Conservation (phyloP, 1,284 basidiomycete species). For the Ganoderma lingzhi region DNA sequence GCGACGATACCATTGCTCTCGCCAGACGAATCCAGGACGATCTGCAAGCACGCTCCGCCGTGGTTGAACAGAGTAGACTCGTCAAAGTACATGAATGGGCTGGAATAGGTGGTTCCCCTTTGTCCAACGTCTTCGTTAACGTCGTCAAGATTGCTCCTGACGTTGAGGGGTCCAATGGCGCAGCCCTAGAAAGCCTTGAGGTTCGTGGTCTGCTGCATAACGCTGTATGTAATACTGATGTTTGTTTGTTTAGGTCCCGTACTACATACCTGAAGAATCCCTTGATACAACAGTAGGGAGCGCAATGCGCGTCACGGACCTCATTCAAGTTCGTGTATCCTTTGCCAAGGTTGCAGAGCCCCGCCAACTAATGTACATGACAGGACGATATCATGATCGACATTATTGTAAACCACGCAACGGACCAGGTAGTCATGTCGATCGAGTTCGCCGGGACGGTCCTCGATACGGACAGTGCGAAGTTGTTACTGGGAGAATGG, state of each 20-base stretch:
- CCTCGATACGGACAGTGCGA: conserved; percentile 43
- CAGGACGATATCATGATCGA: conserved; percentile 56
- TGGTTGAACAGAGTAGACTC: conserved; percentile 53
- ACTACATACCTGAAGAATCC: conserved; percentile 32
- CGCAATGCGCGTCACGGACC: conserved; percentile 27
- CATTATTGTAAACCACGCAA: conserved; percentile 41
- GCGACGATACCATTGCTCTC: conserved; percentile 36
- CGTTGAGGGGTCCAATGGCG: conserved; percentile 19
- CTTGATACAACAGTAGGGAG: conserved; percentile 3
- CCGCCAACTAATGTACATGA: not conserved
- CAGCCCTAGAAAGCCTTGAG: conserved; percentile 23
- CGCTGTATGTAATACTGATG: not conserved
- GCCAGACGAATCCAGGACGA: conserved; percentile 47
- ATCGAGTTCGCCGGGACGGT: conserved; percentile 47
- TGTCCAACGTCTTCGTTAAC: conserved; percentile 58
- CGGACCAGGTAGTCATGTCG: conserved; percentile 49
- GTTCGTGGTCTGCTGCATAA: conserved; percentile 9
- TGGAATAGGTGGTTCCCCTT: conserved; percentile 41
- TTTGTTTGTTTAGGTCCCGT: conserved; percentile 25
- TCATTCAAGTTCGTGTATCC: conserved; percentile 25
- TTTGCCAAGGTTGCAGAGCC: no score
- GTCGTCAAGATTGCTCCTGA: conserved; percentile 47
- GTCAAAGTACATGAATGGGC: conserved; percentile 48
- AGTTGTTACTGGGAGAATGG: conserved; percentile 34
- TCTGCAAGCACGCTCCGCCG: conserved; percentile 47